Evolutionary conservation across 1,284 basidiomycete species (phyloP), one percentile per base, ranked within the genome.

Genomic region (Inonotus obliquus): DNA sequence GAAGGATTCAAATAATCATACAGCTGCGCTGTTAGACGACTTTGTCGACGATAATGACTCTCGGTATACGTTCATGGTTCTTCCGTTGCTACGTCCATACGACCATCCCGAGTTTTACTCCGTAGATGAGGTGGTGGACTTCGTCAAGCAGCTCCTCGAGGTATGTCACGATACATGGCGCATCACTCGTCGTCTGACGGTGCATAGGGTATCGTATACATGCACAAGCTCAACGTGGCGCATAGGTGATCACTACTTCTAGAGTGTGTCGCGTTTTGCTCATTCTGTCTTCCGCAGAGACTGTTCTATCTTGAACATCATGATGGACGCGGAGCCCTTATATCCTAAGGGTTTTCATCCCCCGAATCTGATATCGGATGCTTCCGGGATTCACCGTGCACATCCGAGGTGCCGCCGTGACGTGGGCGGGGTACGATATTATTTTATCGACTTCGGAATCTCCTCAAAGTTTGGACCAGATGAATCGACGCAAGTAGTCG

Each of bases 381-480:
- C 38, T 0, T 35, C 65, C 1, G 44, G 60, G 10, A n/a, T 32
- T 9, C n/a, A 49, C 4, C 51, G 23, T 17, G 45, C 57, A 4
- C 37, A 63, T 4, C 1, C 61, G 63, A 0, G 21, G 25, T 32
- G 41, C 35, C 54, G 35, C 1, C 14, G 53, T 13, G 45, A 55
- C 53, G 39, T 41, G 0, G 35, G 57, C 13, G 51, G 57, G 1
- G 64, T 71, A 1, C 62, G 59, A 14, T 73, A 73, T 63, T 71
- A 65, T 61, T 71, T 71, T 63, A 72, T 69, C 48, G 71, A 73
- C 59, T 73, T 72, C 44, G 70, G 69, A 0, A 59, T 73, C 0
- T 70, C 71, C 0, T 39, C 54, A 0, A 44, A 47, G 1, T 69
- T 69, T 45, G 23, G 23, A 14, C 23, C 29, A 27, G 41, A 44